Percentiles rank a stretch among this genome's conserved stretches.
These are phyloP conservation scores for Onygena corvina DNA, from an alignment of 2,329 filamentous ascomycete species.

Conservation along the genomic window DNA sequence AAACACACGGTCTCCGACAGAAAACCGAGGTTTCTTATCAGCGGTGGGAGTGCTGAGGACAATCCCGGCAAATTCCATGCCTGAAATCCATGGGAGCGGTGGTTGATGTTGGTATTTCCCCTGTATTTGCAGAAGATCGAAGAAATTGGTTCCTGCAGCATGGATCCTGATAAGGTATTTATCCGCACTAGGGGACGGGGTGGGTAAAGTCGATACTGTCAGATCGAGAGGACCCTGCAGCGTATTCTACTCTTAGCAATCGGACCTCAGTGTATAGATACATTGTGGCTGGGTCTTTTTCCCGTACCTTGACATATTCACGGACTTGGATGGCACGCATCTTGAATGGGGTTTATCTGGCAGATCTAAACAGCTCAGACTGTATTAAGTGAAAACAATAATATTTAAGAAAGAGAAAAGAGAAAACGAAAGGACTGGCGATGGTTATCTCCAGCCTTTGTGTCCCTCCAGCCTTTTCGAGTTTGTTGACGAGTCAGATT, in stretches of 20 bases:
- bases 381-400: too few species aligned
- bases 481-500: too few species aligned
- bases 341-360: slow-evolving; percentile 20
- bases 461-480: not conserved
- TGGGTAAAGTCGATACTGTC: slow-evolving; percentile 59
- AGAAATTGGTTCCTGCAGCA: slow-evolving; percentile 87
- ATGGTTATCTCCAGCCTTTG: too few species aligned
- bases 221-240: slow-evolving; percentile 67
- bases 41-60: slow-evolving; percentile 54
- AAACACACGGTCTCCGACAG: slow-evolving; percentile 71
- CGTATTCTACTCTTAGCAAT: not conserved
- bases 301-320: slow-evolving; percentile 58
- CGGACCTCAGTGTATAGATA: slow-evolving; percentile 1
- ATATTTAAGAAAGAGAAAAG: too few species aligned
- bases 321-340: slow-evolving; percentile 67
- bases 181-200: slow-evolving; percentile 56
- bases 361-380: not conserved
- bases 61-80: slow-evolving; percentile 73
- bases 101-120: slow-evolving; percentile 94
- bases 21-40: slow-evolving; percentile 48
- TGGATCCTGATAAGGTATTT: slow-evolving; percentile 83
- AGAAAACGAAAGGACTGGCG: too few species aligned
- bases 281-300: not conserved
- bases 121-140: slow-evolving; percentile 87
- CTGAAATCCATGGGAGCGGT: slow-evolving; percentile 74